Evolutionary conservation across 306 rosid species (phyloP).

Genomic region (Inga oerstediana): DNA sequence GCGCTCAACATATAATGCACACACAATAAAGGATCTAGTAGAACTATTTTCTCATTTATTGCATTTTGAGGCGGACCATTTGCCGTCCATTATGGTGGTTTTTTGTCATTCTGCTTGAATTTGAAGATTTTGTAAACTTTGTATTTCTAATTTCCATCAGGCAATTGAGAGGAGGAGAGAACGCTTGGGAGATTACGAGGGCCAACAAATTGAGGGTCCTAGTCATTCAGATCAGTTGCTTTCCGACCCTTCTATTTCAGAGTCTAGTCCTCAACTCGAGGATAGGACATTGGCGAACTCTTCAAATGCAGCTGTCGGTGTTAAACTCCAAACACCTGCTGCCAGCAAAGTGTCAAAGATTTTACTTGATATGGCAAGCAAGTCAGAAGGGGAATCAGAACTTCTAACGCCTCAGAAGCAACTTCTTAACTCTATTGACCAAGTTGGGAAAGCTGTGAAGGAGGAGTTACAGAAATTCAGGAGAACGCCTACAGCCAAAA

Average conservation of each 20-base stretch:
- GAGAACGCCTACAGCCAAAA: conserved; percentile 70
- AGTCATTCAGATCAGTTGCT: conserved; percentile 30
- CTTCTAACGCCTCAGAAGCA: conserved; percentile 77
- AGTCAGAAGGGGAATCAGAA: conserved; percentile 43
- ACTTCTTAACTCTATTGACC: conserved; percentile 65
- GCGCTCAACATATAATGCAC: not conserved
- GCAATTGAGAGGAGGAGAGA: conserved; percentile 82
- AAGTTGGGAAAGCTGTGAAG: conserved; percentile 64
- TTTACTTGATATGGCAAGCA: conserved; percentile 44
- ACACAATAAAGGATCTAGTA: not conserved
- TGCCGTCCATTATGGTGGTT: not conserved
- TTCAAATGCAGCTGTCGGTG: conserved; percentile 19
- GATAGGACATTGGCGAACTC: conserved; percentile 27
- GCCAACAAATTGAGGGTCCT: conserved; percentile 44
- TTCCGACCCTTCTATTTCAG: conserved; percentile 25
- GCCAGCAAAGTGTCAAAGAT: conserved; percentile 39
- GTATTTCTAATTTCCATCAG: conserved; percentile 37
- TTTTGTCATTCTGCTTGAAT: not conserved
- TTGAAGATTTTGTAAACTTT: not conserved
- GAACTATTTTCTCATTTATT: not conserved
- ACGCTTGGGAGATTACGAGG: conserved; percentile 51
- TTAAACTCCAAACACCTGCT: conserved; percentile 34
- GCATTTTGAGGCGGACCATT: not conserved
- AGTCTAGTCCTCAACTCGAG: conserved; percentile 45
- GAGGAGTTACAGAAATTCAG: conserved; percentile 69